These are phyloP conservation scores for Pycnococcus provasolii DNA, from an alignment of 139 green algal genomes.

Conservation along the genomic window DNA sequence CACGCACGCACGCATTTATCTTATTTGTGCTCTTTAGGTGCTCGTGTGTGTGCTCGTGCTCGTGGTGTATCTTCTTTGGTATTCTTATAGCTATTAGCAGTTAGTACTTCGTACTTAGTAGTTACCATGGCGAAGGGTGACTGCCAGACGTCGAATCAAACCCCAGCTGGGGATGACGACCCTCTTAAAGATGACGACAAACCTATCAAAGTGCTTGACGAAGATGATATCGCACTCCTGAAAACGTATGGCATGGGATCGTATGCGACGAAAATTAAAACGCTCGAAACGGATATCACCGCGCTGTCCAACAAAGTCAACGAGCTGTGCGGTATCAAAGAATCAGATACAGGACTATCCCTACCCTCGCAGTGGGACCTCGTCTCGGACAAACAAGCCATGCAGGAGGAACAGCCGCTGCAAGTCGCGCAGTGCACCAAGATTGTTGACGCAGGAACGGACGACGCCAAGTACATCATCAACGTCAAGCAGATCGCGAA, in stretches of 20 bases:
- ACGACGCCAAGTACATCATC: conserved; percentile 99
- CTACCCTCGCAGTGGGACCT: conserved; percentile 94
- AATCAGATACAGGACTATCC: conserved; percentile 79
- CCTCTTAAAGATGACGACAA: conserved; percentile 11
- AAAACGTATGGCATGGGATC: conserved; percentile 89
- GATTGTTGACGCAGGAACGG: conserved; percentile 95
- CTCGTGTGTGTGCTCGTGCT: too few relatives aligned
- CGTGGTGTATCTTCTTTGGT: too few relatives aligned
- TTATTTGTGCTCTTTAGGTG: too few relatives aligned
- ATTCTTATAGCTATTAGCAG: too few relatives aligned
- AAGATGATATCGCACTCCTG: conserved; percentile 92
- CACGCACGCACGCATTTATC: too few relatives aligned
- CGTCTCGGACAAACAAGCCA: conserved; percentile 97
- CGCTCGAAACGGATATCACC: conserved; percentile 69
- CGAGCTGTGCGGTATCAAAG: conserved; percentile 81
- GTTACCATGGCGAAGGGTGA: too few relatives aligned
- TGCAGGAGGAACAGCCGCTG: conserved; percentile 92
- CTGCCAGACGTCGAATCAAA: too few relatives aligned
- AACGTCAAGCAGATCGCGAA: conserved; percentile 99
- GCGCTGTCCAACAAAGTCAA: conserved; percentile 72
- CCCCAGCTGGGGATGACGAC: conserved; percentile 45
- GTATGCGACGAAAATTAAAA: conserved; percentile 63
- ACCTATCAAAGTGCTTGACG: conserved; percentile 55
- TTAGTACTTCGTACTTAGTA: too few relatives aligned
- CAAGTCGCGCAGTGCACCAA: conserved; percentile 97